Percentiles rank a stretch among this genome's conserved stretches.
Evolutionary conservation across 257 asterid species (phyloP).

Genomic region (Rubia yunnanensis): DNA sequence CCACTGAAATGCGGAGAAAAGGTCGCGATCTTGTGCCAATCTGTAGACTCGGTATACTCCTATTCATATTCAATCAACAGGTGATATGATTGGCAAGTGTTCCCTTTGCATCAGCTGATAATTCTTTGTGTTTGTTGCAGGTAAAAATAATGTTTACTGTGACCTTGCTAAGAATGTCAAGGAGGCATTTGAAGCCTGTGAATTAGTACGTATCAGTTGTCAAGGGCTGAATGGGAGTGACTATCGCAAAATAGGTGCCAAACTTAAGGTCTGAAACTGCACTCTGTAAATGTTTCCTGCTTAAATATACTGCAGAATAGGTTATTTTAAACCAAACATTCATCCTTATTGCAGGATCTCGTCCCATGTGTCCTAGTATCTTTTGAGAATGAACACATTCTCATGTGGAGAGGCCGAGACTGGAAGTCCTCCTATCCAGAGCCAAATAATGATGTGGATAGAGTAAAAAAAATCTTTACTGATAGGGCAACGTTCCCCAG

Average conservation of each 20-base stretch:
- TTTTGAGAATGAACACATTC: constrained; percentile 76
- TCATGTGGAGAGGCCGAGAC: constrained; percentile 75
- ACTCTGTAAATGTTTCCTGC: not conserved
- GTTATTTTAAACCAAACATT: not conserved
- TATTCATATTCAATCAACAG: constrained; percentile 12
- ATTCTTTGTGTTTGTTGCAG: constrained; percentile 39
- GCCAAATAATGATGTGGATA: constrained; percentile 21
- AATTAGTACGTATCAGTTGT: constrained; percentile 72
- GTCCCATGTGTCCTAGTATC: constrained; percentile 88
- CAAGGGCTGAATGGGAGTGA: constrained; percentile 85
- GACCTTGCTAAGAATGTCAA: constrained; percentile 62
- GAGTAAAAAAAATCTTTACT: constrained; percentile 21
- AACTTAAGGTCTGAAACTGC: constrained; percentile 54
- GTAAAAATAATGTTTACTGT: constrained; percentile 71
- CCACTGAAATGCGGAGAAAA: constrained; percentile 63
- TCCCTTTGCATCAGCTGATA: constrained; percentile 12
- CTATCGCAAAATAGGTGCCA: constrained; percentile 81
- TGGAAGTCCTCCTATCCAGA: constrained; percentile 58
- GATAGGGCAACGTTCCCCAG: constrained; percentile 14
- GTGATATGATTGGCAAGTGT: constrained; percentile 9
- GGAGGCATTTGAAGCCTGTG: constrained; percentile 96
- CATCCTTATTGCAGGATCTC: constrained; percentile 62
- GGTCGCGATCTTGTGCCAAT: constrained; percentile 64
- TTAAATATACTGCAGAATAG: not conserved
- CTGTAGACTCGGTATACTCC: constrained; percentile 69